Base-by-base conservation (phyloP, 768 basidiomycete genomes). In the Leccinum imitatum region DNA sequence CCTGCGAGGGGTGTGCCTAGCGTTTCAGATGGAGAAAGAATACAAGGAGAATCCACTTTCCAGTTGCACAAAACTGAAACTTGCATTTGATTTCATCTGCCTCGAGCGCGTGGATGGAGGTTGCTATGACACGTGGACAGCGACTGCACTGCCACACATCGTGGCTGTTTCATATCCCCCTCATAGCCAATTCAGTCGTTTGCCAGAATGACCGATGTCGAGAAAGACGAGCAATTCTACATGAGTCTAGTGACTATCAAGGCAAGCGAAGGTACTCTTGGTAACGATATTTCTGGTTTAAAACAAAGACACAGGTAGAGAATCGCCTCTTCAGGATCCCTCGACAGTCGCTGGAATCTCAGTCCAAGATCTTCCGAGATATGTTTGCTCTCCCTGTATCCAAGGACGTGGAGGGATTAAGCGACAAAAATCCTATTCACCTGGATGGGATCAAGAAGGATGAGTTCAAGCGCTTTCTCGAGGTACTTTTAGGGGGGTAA, bases 281-380 rank as follows among this genome's bases (percentile, higher is more conserved):
- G 27, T 17, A 8, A 47, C 31, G 15, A 15, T 13, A 25, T 21
- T 33, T n/a, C 48, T 31, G 3, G 50, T 55, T 65, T 17, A 59
- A 10, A 25, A 14, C 21, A 30, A 19, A 17, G n/a, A 39, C 10
- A 13, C 4, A 73, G 72, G 72, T 75, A 8, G 73, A 72, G 53
- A 51, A 65, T 44, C 19, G 53, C 46, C 56, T 73, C 31, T 75
- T 68, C 60, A 72, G 60, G 54, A 55, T 75, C 6, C 74, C 74
- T 17, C 61, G 65, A 15, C 54, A 59, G 19, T 25, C 56, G 1
- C 37, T 74, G 33, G 67, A 74, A 31, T 59, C 60, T n/a, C 62
- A 63, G 17, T 72, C 69, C n/a, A 63, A 55, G 31, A 14, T 70
- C 39, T 74, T 73, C 35, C 59, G 59, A 19, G 65, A 70, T 23